Evolutionary conservation across 2,329 filamentous ascomycete genomes (phyloP), one percentile per base, ranked within the genome.

Genomic region (Diaporthe vexans): DNA sequence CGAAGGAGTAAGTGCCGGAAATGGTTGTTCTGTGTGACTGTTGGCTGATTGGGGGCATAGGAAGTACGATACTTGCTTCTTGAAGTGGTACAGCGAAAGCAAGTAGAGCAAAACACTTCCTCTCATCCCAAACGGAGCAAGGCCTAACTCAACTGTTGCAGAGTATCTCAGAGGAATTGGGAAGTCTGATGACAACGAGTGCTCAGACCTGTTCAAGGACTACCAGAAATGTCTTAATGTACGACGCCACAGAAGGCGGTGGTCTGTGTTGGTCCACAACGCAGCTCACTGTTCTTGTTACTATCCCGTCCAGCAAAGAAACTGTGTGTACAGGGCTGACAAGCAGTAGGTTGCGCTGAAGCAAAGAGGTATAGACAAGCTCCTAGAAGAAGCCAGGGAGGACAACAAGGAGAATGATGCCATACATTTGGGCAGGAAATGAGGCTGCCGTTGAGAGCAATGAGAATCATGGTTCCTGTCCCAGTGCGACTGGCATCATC

Each of bases 81-180:
- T 99, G 77, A 98, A 98, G 85, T 99, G 97, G 97, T 99, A 99
- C 84, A 98, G 95, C 82, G 97, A 99, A 85, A 98, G 97, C 98
- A 88, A 74, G 93, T 84, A 73, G 73, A 48, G 74, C 76, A 21
- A 77, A 56, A 29, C 33, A 29, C 13, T 65, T 46, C 40, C 35
- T 8, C 19, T 65, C 29, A 65, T 26, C 57, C 52, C 61, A 15
- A 75, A 57, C 67, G 33, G 37, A 65, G 37, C 58, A 26, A 43
- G 35, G 26, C 24, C 69, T 75, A 35, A 86, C 67, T 74, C 72
- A 71, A 26, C 54, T 56, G 57, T 67, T n/a, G 29, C 77, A 97
- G 97, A 98, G 84, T 99, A 98, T 81, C 91, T 99, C 26, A 91
- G 95, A 78, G 95, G 95, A 24, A 93, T 93, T 74, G 93, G 95